Conservation (phyloP, 148 eudicot genomes). For the Camellia lanceoleosa region DNA sequence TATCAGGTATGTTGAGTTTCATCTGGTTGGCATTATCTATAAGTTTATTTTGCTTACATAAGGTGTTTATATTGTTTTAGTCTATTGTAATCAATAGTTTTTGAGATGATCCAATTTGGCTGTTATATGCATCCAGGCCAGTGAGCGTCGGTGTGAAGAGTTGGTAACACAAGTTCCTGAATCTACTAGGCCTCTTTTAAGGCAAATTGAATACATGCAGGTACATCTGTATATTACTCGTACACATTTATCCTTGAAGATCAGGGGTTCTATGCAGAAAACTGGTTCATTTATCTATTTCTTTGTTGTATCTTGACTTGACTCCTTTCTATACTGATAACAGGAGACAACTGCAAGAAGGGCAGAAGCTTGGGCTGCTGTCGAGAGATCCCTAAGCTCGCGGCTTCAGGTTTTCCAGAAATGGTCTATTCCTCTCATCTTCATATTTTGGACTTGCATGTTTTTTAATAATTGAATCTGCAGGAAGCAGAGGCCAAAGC, state of each 20-base stretch:
- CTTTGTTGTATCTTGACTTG: neutral
- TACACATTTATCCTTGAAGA: conserved; percentile 3
- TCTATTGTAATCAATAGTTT: neutral
- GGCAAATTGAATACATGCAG: conserved; percentile 99
- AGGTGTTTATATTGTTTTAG: neutral
- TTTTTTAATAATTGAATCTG: conserved; percentile 19
- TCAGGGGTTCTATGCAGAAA: conserved; percentile 11
- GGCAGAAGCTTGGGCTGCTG: conserved; percentile 94
- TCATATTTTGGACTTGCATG: neutral
- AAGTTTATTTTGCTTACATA: neutral
- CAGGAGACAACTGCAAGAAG: conserved; percentile 84
- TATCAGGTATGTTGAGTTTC: conserved; percentile 61
- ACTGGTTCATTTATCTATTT: conserved; percentile 6
- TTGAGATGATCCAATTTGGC: conserved; percentile 10
- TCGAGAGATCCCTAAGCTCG: conserved; percentile 81
- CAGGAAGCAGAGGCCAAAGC: conserved; percentile 99
- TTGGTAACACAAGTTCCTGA: conserved; percentile 90
- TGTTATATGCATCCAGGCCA: conserved; percentile 50
- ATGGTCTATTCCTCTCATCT: conserved; percentile 9
- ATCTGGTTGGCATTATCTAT: neutral
- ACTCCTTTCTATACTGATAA: conserved; percentile 25
- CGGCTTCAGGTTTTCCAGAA: conserved; percentile 71
- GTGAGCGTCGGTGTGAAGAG: conserved; percentile 98
- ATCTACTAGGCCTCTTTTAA: conserved; percentile 91
- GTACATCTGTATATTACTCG: conserved; percentile 30